Percentiles rank a stretch among this genome's conserved stretches.
Conservation (phyloP, 495 filamentous ascomycete genomes). For the Neurospora sp. region DNA sequence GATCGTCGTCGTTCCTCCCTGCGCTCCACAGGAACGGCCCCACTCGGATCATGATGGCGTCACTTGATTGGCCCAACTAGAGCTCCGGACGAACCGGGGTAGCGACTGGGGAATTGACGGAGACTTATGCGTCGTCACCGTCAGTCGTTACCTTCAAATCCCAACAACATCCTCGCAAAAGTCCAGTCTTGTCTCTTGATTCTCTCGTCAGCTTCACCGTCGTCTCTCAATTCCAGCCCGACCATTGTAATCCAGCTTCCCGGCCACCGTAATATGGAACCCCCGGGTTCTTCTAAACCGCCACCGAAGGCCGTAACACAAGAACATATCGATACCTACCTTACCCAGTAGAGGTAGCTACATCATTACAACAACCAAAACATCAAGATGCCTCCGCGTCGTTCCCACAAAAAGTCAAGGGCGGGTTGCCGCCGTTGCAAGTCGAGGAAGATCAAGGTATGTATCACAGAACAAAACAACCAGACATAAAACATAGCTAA, state of each 20-base stretch:
- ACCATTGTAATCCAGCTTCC: background rate
- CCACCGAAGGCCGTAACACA: conserved; percentile 14
- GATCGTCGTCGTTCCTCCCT: background rate
- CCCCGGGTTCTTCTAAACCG: conserved; percentile 1
- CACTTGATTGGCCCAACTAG: background rate
- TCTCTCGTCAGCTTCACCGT: background rate
- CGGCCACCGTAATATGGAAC: conserved; percentile 9
- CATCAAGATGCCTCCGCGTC: conserved; percentile 41
- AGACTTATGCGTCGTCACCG: background rate
- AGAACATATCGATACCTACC: background rate
- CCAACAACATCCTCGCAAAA: background rate
- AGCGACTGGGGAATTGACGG: background rate
- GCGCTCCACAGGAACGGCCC: background rate
- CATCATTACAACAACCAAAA: background rate
- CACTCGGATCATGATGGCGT: background rate
- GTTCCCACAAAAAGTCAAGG: conserved; percentile 54
- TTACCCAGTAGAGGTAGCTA: background rate
- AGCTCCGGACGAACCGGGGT: background rate
- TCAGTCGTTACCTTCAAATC: background rate
- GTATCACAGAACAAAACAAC: background rate
- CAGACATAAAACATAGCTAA: background rate
- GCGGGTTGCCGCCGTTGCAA: conserved; percentile 53
- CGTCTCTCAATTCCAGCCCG: background rate
- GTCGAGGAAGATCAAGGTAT: conserved; percentile 52
- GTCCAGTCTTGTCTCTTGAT: background rate